Percentiles rank a stretch among this genome's conserved stretches.
Evolutionary conservation across 345 rosid species (phyloP).

Genomic region (Chamaenerion angustifolium): DNA sequence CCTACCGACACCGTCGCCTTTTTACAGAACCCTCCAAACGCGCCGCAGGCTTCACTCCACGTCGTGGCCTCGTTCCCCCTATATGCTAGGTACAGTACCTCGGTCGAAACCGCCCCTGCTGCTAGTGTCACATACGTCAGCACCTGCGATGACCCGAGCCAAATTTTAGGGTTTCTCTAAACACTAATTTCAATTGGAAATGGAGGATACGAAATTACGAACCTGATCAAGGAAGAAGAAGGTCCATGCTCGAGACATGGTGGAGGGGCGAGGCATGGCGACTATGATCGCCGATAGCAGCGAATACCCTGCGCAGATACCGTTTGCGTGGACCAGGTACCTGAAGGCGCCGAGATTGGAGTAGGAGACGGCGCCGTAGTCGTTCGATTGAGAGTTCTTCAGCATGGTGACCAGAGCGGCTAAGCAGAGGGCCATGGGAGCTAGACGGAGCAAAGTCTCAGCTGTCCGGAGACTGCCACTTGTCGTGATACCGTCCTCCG

Average conservation of each 20-base stretch:
- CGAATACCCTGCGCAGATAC: slow-evolving; percentile 93
- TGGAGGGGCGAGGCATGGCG: slow-evolving; percentile 59
- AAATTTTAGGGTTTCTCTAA: too few species aligned
- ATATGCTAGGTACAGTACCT: slow-evolving; percentile 59
- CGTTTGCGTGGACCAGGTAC: slow-evolving; percentile 90
- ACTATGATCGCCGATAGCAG: slow-evolving; percentile 63
- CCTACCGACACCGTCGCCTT: slow-evolving; percentile 48
- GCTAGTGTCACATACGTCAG: slow-evolving; percentile 55
- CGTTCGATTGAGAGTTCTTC: slow-evolving; percentile 46
- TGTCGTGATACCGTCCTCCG: slow-evolving; percentile 4
- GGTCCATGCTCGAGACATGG: slow-evolving; percentile 71
- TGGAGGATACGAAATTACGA: background rate
- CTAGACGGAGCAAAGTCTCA: slow-evolving; percentile 41
- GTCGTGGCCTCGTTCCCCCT: slow-evolving; percentile 52
- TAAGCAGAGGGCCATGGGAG: slow-evolving; percentile 48
- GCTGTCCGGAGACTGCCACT: slow-evolving; percentile 13
- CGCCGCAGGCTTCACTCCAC: slow-evolving; percentile 63
- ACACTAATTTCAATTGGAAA: background rate
- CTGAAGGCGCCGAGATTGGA: slow-evolving; percentile 70
- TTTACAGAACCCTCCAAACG: slow-evolving; percentile 55
- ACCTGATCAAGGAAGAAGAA: slow-evolving; percentile 90
- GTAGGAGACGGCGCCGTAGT: slow-evolving; percentile 65
- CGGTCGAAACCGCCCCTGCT: slow-evolving; percentile 56
- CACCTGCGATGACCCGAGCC: slow-evolving; percentile 17
- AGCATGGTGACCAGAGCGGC: slow-evolving; percentile 58